A percentile compares a stretch with the other conserved stretches of the same genome.
Conservation (phyloP, 106 monocot species). For the Acorus gramineus region DNA sequence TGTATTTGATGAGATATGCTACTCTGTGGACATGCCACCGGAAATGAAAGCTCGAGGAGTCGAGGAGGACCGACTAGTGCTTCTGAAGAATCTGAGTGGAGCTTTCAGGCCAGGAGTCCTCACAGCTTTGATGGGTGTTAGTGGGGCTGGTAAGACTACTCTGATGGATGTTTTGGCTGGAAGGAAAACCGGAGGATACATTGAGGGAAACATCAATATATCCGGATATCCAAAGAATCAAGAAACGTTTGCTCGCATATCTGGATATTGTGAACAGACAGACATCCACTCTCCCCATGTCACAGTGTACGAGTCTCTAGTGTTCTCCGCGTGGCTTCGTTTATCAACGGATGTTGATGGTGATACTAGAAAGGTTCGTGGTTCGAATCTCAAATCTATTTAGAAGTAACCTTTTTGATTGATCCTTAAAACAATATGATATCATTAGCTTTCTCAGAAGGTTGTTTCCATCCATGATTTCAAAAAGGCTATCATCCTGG, state of each 20-base stretch:
- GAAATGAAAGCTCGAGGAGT: constrained; percentile 78
- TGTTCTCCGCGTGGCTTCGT: constrained; percentile 18
- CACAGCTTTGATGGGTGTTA: constrained; percentile 87
- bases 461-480: background rate
- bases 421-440: too few species aligned
- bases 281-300: constrained; percentile 26
- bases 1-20: constrained; percentile 53
- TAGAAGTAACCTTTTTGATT: too few species aligned
- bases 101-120: constrained; percentile 80
- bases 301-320: constrained; percentile 21
- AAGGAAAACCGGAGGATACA: constrained; percentile 83
- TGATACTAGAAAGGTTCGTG: constrained; percentile 44
- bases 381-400: too few species aligned
- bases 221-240: constrained; percentile 3
- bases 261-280: constrained; percentile 23
- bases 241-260: constrained; percentile 23
- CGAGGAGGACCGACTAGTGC: constrained; percentile 34
- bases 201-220: constrained; percentile 5
- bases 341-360: constrained; percentile 18
- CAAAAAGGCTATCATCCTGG: too few species aligned
- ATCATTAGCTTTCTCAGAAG: too few species aligned
- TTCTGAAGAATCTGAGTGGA: constrained; percentile 71
- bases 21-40: constrained; percentile 81
- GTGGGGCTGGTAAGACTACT: constrained; percentile 87
- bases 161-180: constrained; percentile 88